Evolutionary conservation across 2,329 filamentous ascomycete species (phyloP).

Genomic region (Neofusicoccum sp.): DNA sequence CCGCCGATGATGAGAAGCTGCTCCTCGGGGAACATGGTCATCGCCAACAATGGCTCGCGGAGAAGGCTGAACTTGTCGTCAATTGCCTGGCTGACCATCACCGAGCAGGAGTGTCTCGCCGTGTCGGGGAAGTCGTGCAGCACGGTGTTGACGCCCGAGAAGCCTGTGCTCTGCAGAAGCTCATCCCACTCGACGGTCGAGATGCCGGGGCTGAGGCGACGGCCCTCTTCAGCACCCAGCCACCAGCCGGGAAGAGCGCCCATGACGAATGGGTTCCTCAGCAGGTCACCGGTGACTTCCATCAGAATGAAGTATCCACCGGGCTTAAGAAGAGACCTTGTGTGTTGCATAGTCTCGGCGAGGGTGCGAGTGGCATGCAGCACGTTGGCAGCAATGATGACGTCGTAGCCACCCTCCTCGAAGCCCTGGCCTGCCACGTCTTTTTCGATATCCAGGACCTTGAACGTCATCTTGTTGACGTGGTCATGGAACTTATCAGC

Average conservation of each 20-base stretch:
- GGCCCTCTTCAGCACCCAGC: constrained; percentile 34
- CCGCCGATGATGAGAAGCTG: background rate
- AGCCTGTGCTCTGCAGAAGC: background rate
- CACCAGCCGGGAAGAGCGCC: constrained; percentile 40
- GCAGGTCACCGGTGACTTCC: constrained; percentile 38
- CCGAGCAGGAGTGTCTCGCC: background rate
- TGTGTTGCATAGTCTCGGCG: constrained; percentile 19
- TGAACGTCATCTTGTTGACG: constrained; percentile 18
- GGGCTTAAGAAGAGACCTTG: background rate
- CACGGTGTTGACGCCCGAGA: background rate
- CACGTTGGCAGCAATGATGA: constrained; percentile 26
- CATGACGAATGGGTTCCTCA: background rate
- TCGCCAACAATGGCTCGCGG: constrained; percentile 21
- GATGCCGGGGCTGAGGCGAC: constrained; percentile 29
- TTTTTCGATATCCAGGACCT: constrained; percentile 5
- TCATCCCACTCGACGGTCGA: background rate
- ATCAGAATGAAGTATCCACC: constrained; percentile 23
- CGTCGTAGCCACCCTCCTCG: constrained; percentile 22
- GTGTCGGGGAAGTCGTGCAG: background rate
- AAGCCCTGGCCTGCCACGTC: constrained; percentile 22
- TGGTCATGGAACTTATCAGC: background rate
- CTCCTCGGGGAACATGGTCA: background rate
- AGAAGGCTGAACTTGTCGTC: constrained; percentile 24
- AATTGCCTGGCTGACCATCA: constrained; percentile 25
- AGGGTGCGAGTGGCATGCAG: constrained; percentile 26